Evolutionary conservation across 176 grass and related monocot species (phyloP).

Genomic region (Ensete ventricosum): DNA sequence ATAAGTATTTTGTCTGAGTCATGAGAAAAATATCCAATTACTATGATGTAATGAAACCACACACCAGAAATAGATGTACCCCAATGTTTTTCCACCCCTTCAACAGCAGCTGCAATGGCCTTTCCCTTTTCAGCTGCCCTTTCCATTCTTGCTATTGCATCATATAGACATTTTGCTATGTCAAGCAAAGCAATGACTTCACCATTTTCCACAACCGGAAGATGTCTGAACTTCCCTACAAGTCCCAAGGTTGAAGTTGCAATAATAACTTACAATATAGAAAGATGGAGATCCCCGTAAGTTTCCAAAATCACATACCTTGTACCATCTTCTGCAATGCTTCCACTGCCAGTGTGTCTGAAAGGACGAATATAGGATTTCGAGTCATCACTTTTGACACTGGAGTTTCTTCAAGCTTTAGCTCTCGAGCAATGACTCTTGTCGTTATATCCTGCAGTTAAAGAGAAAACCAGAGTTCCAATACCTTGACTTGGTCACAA

Average conservation of each 20-base stretch:
- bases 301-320: slow-evolving; percentile 31
- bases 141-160: slow-evolving; percentile 97
- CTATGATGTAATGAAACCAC: background rate
- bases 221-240: slow-evolving; percentile 96
- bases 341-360: slow-evolving; percentile 81
- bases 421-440: slow-evolving; percentile 75
- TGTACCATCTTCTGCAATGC: slow-evolving; percentile 99
- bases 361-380: slow-evolving; percentile 82
- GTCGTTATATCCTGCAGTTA: slow-evolving; percentile 61
- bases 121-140: slow-evolving; percentile 98
- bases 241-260: slow-evolving; percentile 5
- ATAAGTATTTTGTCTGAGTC: background rate
- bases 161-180: slow-evolving; percentile 98
- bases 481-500: background rate
- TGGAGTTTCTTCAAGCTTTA: slow-evolving; percentile 92
- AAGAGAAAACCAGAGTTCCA: background rate
- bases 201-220: slow-evolving; percentile 88
- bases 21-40: background rate
- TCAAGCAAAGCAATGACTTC: slow-evolving; percentile 93
- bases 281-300: background rate
- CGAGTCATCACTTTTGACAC: slow-evolving; percentile 95
- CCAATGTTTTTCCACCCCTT: slow-evolving; percentile 95
- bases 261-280: background rate
- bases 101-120: slow-evolving; percentile 92
- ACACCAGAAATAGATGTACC: slow-evolving; percentile 64